Evolutionary conservation across 2,329 filamentous ascomycete genomes (phyloP).

Genomic region (Neonectria neomacrospora): DNA sequence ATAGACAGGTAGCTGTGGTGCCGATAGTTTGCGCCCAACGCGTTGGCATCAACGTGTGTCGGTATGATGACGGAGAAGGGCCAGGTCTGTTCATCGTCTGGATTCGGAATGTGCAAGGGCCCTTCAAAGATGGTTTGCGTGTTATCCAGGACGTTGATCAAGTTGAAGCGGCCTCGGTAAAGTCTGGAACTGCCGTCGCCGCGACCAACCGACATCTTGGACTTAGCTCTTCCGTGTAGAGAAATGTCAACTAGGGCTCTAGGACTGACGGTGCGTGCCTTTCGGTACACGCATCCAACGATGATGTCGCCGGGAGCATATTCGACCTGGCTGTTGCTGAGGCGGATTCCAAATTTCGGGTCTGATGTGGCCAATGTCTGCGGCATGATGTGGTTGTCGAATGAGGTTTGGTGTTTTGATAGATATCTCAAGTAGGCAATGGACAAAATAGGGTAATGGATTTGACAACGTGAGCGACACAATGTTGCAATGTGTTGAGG

Average conservation of each 20-base stretch:
- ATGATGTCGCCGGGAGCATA: conserved; percentile 44
- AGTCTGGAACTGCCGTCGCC: conserved; percentile 21
- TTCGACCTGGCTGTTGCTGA: neutral
- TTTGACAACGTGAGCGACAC: neutral
- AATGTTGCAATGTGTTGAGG: neutral
- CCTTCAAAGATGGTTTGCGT: conserved; percentile 36
- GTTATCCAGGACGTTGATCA: conserved; percentile 30
- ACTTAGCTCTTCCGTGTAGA: conserved; percentile 43
- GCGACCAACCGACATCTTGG: conserved; percentile 35
- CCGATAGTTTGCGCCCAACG: neutral
- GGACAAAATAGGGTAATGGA: neutral
- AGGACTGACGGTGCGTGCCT: conserved; percentile 32
- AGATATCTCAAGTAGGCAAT: neutral
- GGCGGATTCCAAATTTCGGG: conserved; percentile 23
- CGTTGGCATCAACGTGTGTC: conserved; percentile 15
- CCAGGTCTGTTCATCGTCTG: conserved; percentile 36
- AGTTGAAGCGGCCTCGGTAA: conserved; percentile 42
- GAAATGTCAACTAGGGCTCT: conserved; percentile 36
- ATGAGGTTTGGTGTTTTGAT: neutral
- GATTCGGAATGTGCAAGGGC: conserved; percentile 40
- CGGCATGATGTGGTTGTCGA: conserved; percentile 11
- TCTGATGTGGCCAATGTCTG: neutral
- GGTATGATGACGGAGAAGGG: conserved; percentile 47
- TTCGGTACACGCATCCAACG: conserved; percentile 41
- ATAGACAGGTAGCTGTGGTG: conserved; percentile 4